Conservation (phyloP, 208 protist genomes). For the Trypanosoma cruzi region DNA sequence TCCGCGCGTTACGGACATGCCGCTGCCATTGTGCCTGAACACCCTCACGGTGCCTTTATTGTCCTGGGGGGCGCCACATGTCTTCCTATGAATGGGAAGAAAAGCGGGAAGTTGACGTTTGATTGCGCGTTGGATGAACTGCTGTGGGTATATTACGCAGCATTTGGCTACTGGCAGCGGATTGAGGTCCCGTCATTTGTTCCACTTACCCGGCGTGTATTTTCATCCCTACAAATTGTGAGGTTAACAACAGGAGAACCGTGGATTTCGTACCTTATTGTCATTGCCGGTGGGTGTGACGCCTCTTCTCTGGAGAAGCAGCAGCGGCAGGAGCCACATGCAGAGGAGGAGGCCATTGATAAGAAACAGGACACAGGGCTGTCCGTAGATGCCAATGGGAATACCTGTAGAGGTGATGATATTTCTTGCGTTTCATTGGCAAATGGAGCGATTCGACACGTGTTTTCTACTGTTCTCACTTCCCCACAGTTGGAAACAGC, state of each 20-base stretch:
- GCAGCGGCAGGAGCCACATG: too few species aligned
- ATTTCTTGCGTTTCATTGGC: neutral
- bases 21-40: conserved; percentile 34
- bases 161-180: conserved; percentile 38
- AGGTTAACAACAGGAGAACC: neutral
- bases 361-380: neutral
- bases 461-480: conserved; percentile 4
- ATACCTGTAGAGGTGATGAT: neutral
- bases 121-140: conserved; percentile 41
- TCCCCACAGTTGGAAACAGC: conserved; percentile 4
- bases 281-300: conserved; percentile 23
- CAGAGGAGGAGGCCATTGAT: neutral
- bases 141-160: conserved; percentile 54
- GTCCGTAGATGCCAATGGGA: neutral
- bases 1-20: conserved; percentile 57
- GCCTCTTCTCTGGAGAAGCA: neutral
- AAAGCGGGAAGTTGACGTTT: conserved; percentile 7
- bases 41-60: conserved; percentile 22
- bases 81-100: neutral
- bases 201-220: conserved; percentile 37
- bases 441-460: neutral
- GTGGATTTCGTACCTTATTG: conserved; percentile 4
- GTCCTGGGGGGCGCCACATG: conserved; percentile 31
- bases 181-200: conserved; percentile 34
- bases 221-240: conserved; percentile 39